Evolutionary conservation across 2,329 filamentous ascomycete species (phyloP), one percentile per base, ranked within the genome.

Genomic region (Trichophyton schoenleinii): DNA sequence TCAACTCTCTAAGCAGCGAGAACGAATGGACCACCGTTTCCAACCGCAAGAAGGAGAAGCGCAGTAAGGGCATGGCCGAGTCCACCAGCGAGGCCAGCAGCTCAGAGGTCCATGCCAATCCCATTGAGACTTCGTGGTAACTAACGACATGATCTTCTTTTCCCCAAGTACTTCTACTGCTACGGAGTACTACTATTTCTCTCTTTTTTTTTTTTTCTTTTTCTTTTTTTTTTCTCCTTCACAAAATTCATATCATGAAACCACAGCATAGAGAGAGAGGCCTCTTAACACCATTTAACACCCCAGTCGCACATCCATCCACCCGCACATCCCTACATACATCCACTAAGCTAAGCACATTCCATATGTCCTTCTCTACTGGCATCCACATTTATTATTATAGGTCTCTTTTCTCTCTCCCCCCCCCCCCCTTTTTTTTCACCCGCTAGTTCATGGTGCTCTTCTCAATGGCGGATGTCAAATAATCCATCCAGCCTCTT

Each of bases 1-100:
- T 81, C 57, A 78, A 72, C 58, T 75, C 77, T 58, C 67, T 73
- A 60, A 71, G 74, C 34, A 73, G 75, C 48, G 79, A 82, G 53
- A 79, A 79, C 61, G 79, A 80, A 59, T 86, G 83, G 84, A 84
- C 80, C 65, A 82, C 82, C 8, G 83, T 86, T 25, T 75, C 80
- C 36, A 81, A 76, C 68, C 85, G 84, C 76, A 74, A 76, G 64
- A 79, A 81, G 70, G 79, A 79, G 70, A 81, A 79, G 70, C 79
- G 78, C 71, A 75, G 72, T 65, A 68, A 70, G 18, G 71, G 70
- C 62, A 75, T 73, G 63, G 73, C 74, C 20, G 76, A 77, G 58
- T 77, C 72, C 34, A 70, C 71, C 63, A 78, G 76, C 58, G 79
- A 80, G 63, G 69, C 70, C 64, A 71, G 62, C 62, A 63, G 60